These are phyloP conservation scores for Dissophora globulifera DNA, from an alignment of 192 early-diverging fungal genomes.

Conservation along the genomic window DNA sequence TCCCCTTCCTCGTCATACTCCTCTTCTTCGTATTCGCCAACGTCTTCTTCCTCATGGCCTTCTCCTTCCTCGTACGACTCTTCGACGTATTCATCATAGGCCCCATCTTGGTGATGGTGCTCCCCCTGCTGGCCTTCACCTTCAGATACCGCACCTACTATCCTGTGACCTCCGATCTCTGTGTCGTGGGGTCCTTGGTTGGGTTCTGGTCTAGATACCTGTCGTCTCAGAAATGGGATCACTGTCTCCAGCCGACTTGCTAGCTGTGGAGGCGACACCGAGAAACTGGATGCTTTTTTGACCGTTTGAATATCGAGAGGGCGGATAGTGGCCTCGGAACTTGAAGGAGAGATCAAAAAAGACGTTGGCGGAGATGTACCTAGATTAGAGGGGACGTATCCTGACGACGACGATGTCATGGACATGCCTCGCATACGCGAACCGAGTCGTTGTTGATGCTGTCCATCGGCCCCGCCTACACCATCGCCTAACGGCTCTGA, in stretches of 20 bases:
- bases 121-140: background rate
- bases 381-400: constrained; percentile 15
- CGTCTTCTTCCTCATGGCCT: constrained; percentile 16
- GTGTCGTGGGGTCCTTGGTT: background rate
- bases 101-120: too few relatives aligned
- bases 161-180: background rate
- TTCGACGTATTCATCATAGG: background rate
- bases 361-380: constrained; percentile 10
- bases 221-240: constrained; percentile 28
- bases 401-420: constrained; percentile 12
- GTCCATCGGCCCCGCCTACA: background rate
- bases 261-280: constrained; percentile 43
- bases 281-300: constrained; percentile 17
- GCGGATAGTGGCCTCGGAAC: background rate
- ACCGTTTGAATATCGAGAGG: constrained; percentile 21
- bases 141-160: background rate
- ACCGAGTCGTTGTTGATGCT: background rate
- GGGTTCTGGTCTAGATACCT: constrained; percentile 4
- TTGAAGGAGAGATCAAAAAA: background rate
- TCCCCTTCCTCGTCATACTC: constrained; percentile 16
- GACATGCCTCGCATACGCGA: constrained; percentile 24
- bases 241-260: constrained; percentile 38
- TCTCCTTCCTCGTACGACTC: background rate
- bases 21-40: constrained; percentile 4
- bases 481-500: background rate